phyloP scores from a whole-genome alignment of 371 early-diverging fungal genomes.

The Haplosporangium sp. region DNA sequence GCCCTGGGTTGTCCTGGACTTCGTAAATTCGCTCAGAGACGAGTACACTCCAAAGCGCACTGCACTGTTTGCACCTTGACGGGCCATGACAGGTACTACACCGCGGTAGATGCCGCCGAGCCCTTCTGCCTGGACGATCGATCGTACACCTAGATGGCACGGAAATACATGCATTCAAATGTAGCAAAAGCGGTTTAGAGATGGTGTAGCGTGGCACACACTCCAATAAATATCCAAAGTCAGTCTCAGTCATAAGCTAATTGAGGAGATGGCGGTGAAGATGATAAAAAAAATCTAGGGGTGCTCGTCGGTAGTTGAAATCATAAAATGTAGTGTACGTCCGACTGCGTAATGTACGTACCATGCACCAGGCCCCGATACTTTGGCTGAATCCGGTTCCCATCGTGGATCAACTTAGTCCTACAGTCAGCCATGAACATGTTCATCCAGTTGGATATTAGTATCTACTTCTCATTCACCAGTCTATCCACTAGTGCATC shows the following conservation, averaged over 20 bases:
- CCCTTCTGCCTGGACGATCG: constrained; percentile 81
- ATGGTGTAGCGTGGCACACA: not conserved
- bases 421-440: constrained; percentile 37
- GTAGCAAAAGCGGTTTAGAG: too few species aligned
- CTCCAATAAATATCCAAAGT: too few species aligned
- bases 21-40: constrained; percentile 72
- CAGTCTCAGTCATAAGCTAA: too few species aligned
- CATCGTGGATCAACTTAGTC: constrained; percentile 89
- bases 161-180: too few species aligned
- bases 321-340: not conserved
- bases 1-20: constrained; percentile 48
- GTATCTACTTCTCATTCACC: not conserved
- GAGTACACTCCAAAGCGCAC: constrained; percentile 90
- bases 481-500: not conserved
- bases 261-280: too few species aligned
- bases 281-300: not conserved
- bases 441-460: not conserved
- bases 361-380: constrained; percentile 89
- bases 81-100: constrained; percentile 87
- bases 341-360: constrained; percentile 23
- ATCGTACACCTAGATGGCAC: constrained; percentile 49
- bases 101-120: constrained; percentile 91
- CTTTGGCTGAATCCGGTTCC: constrained; percentile 69
- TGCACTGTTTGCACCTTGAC: constrained; percentile 94
- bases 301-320: not conserved